Conservation (phyloP, 768 basidiomycete species). For the Hortiboletus flavorubellus region DNA sequence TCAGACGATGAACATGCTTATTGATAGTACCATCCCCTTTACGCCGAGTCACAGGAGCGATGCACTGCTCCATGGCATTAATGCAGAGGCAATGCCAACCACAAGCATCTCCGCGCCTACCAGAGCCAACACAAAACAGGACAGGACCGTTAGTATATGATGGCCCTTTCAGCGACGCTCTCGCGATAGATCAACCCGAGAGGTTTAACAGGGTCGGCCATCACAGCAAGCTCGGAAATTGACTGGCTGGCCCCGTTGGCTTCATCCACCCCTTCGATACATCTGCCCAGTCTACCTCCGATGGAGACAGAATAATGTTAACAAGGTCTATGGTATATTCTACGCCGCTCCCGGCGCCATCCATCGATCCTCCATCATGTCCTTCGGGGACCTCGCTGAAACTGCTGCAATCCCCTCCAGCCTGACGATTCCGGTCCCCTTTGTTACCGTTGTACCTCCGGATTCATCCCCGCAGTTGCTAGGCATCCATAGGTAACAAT, state of each 20-base stretch:
- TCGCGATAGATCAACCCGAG: slow-evolving; percentile 9
- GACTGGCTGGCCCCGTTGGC: slow-evolving; percentile 25
- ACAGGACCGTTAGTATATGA: neutral
- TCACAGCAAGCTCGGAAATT: slow-evolving; percentile 20
- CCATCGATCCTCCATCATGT: slow-evolving; percentile 8
- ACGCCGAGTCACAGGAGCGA: slow-evolving; percentile 2
- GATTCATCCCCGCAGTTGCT: slow-evolving; percentile 46
- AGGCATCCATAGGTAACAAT: neutral
- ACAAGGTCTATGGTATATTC: slow-evolving; percentile 19
- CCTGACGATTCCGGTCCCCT: neutral
- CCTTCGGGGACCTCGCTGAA: slow-evolving; percentile 1
- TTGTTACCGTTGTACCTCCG: slow-evolving; percentile 1
- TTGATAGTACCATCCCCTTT: slow-evolving; percentile 11
- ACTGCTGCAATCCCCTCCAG: neutral
- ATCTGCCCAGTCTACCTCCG: slow-evolving; percentile 43
- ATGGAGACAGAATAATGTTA: slow-evolving; percentile 12
- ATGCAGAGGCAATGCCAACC: neutral
- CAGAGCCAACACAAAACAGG: neutral
- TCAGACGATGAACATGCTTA: slow-evolving; percentile 26
- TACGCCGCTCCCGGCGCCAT: neutral
- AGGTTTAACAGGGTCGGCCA: slow-evolving; percentile 15
- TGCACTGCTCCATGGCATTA: neutral
- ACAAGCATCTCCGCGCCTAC: neutral
- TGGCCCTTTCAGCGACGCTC: neutral
- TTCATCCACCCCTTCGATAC: slow-evolving; percentile 50